Percentiles rank a stretch among this genome's conserved stretches.
These are phyloP conservation scores for Vachellia collinsii DNA, from an alignment of 306 rosid species.

Conservation along the genomic window DNA sequence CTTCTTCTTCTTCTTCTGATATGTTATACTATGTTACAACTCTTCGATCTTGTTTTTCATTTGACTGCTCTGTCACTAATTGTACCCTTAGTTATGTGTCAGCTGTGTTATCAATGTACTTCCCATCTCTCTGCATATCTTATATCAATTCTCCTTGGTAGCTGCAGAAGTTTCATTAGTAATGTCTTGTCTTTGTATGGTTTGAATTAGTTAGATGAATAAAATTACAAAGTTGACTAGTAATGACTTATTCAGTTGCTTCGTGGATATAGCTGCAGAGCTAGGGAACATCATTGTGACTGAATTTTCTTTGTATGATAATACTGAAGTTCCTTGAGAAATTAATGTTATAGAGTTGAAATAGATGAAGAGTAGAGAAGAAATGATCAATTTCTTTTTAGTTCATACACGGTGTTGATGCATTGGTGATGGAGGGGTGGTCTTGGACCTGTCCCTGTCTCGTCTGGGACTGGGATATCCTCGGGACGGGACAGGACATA, in stretches of 20 bases:
- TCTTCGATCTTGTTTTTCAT: neutral
- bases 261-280: neutral
- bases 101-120: neutral
- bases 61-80: neutral
- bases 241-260: neutral
- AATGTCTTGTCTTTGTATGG: too few relatives aligned
- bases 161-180: too few relatives aligned
- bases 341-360: neutral
- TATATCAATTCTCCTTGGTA: neutral
- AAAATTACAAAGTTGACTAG: too few relatives aligned
- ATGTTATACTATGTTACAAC: neutral
- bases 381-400: conserved; percentile 11
- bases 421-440: neutral
- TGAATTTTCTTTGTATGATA: neutral
- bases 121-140: neutral
- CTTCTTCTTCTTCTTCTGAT: too few relatives aligned
- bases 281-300: neutral
- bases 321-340: neutral
- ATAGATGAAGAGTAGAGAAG: neutral
- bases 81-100: neutral
- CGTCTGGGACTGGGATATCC: too few relatives aligned
- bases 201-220: too few relatives aligned
- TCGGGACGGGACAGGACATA: too few relatives aligned
- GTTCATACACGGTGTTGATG: neutral
- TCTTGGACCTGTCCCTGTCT: too few relatives aligned